Conservation (phyloP, 768 basidiomycete genomes). For the Mycena olivaceomarginata region DNA sequence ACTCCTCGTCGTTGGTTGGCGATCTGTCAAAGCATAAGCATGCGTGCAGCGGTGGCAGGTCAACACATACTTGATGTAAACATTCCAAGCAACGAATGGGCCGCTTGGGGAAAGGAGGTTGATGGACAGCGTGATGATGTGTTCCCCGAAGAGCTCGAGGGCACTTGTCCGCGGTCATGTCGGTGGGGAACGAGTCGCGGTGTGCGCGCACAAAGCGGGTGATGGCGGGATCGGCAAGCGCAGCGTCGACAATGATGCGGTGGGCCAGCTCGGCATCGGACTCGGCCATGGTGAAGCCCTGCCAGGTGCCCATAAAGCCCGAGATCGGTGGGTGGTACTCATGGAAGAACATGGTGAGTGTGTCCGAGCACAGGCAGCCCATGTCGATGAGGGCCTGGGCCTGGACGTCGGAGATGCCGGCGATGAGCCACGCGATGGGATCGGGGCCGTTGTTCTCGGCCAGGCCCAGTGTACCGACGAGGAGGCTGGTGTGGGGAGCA, state of each 20-base stretch:
- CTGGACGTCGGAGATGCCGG: no score
- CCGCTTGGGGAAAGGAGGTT: not conserved
- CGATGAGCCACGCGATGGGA: no score
- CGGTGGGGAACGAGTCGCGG: conserved; percentile 4
- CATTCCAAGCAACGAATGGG: conserved; percentile 13
- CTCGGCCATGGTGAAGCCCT: conserved; percentile 7
- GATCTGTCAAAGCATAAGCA: no score
- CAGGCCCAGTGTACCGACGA: no score
- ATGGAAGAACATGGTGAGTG: not conserved
- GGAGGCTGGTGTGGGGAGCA: no score
- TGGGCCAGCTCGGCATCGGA: not conserved
- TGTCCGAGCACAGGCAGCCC: no score
- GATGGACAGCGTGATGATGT: not conserved
- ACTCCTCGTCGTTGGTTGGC: not conserved
- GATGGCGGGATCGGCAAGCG: not conserved
- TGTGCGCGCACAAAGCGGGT: conserved; percentile 4
- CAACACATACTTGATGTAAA: not conserved
- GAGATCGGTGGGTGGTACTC: not conserved
- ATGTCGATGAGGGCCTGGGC: no score
- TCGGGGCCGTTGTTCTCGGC: no score
- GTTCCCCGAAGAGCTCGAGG: not conserved
- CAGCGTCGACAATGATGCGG: not conserved
- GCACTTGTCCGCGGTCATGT: not conserved
- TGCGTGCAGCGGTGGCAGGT: no score
- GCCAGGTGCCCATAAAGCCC: not conserved